Evolutionary conservation across 2,329 filamentous ascomycete genomes (phyloP).

Genomic region (Colletotrichum nymphaeae): DNA sequence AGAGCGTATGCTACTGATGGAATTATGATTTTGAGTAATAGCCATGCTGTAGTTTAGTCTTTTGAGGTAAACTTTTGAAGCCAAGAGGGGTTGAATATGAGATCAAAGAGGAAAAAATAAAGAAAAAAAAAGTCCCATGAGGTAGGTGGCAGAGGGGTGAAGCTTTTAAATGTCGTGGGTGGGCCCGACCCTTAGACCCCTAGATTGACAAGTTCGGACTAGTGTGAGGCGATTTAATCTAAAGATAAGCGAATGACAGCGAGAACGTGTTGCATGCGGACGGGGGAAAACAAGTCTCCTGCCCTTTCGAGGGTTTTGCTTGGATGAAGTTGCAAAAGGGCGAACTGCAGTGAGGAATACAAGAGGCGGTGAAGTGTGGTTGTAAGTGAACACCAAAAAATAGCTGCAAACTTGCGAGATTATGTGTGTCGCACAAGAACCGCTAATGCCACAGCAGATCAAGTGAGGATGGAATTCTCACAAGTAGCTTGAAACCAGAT

Average conservation of each 20-base stretch:
- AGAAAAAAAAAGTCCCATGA: not conserved
- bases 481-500: not conserved
- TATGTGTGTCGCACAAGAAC: not conserved
- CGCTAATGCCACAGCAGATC: not conserved
- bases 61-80: not conserved
- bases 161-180: constrained; percentile 18
- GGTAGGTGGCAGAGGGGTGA: constrained; percentile 5
- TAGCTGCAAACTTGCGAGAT: not conserved
- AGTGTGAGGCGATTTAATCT: constrained; percentile 21
- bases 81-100: not conserved
- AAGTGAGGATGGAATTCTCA: not conserved
- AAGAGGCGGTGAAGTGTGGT: not conserved
- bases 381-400: not conserved
- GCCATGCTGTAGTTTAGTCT: constrained; percentile 10
- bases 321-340: not conserved
- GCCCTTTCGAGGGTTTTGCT: not conserved
- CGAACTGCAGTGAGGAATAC: not conserved
- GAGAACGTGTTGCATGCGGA: not conserved
- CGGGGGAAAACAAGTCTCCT: not conserved
- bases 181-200: constrained; percentile 18
- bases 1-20: not conserved
- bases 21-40: not conserved
- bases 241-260: constrained; percentile 10
- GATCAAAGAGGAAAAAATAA: not conserved
- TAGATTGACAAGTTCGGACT: constrained; percentile 18